Base-by-base conservation (phyloP, 805 yeast species). In the Ogataea naganishii region DNA sequence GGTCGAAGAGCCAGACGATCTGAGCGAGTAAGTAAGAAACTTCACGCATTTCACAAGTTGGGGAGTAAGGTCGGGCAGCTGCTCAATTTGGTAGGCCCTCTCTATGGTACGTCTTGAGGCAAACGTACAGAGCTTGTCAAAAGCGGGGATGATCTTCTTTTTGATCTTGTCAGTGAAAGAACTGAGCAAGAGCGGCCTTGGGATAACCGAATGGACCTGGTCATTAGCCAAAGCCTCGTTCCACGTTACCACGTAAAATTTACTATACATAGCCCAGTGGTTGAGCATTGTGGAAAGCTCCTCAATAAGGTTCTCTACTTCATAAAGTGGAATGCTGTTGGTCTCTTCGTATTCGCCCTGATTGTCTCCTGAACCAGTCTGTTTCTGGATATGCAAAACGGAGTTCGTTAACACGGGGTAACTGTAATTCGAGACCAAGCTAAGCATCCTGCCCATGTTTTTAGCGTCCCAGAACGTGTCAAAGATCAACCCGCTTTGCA, bases 401-500 rank as follows among this genome's bases (percentile, higher is more conserved):
- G 55, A 46, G 8, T 43, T 40, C 9, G 65, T 64, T 25, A 69
- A 47, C 11, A 49, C 54, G 6, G 75, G 75, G 44, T 64, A 76
- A 18, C 62, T 60, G 49, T 83, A 81, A 14, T 59, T 48, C 14
- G 62, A 58, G 28, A 80, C 63, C 15, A 77, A 83, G 32, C 65
- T 64, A 15, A 81, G 41, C 7, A 68, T 48, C 36, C 70, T 64
- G 18, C 67, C 75, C 4, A 86, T 46, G 17, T 76, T 63, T 38
- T 83, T 68, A 18, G 72, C 67, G 42, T 88, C 96, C 59, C 77
- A 71, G 46, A 83, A 84, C 0, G 92, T 82, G 51, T 89, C 97
- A 32, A 82, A 64, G 4, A 92, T 81, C 25, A 92, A 62, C 1
- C 94, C 94, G 16, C 89, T 79, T 48, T 92, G 98, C n/a, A 88